A percentile compares a stretch with the other conserved stretches of the same genome.
These are phyloP conservation scores for Penicillium oxalicum DNA, from an alignment of 2,329 filamentous ascomycete species.

Conservation along the genomic window DNA sequence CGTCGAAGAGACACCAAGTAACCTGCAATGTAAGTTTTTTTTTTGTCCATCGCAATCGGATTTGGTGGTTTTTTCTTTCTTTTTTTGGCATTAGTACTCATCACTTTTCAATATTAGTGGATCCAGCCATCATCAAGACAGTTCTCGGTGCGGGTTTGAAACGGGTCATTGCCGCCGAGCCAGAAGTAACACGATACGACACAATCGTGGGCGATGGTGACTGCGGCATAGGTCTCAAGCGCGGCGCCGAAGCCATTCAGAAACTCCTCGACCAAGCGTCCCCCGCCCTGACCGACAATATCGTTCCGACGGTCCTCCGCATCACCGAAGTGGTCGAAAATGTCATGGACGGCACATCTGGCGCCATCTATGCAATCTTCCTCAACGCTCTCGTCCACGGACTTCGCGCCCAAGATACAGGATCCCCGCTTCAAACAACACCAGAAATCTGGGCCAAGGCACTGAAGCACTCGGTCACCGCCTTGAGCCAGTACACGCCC, in stretches of 20 bases:
- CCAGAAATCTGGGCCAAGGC: constrained; percentile 59
- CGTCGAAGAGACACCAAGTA: constrained; percentile 46
- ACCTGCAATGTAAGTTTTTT: constrained; percentile 44
- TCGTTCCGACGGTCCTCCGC: constrained; percentile 53
- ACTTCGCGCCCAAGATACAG: constrained; percentile 50
- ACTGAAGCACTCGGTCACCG: constrained; percentile 62
- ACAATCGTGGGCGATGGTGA: constrained; percentile 87
- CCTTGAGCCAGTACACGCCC: constrained; percentile 77
- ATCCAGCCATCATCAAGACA: constrained; percentile 46
- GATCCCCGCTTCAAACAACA: constrained; percentile 42
- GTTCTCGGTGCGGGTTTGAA: constrained; percentile 52
- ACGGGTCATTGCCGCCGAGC: constrained; percentile 57
- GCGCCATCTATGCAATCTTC: constrained; percentile 82
- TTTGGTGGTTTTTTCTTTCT: too few species aligned
- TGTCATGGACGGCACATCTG: constrained; percentile 68
- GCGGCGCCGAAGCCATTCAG: constrained; percentile 66
- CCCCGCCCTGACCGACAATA: constrained; percentile 49
- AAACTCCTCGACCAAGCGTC: constrained; percentile 36
- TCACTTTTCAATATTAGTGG: constrained; percentile 37
- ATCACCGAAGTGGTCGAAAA: constrained; percentile 61
- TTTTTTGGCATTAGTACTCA: not conserved
- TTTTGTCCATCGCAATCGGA: not conserved
- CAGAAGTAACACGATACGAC: constrained; percentile 61
- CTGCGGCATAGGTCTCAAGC: constrained; percentile 78
- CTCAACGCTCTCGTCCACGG: constrained; percentile 74